Evolutionary conservation across 257 asterid genomes (phyloP), one percentile per base, ranked within the genome.

Genomic region (Euphrasia confusa): DNA sequence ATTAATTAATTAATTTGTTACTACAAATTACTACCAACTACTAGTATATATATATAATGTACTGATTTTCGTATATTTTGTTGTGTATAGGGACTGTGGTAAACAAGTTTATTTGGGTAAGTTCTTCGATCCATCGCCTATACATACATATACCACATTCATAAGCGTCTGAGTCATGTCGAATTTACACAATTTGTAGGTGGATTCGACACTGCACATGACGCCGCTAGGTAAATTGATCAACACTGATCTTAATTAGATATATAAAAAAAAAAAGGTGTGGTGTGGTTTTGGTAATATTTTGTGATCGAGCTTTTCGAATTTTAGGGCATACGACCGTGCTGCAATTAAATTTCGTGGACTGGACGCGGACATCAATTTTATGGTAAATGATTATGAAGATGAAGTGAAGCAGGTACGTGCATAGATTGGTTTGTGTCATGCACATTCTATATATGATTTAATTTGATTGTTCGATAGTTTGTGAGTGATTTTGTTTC

Each of bases 121-220:
- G 81, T 72, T 65, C 58, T 72, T 65, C 58, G 5, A 27, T 7
- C 26, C 13, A 40, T 0, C 24, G 1, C 24, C 24, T 21, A 21
- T 21, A 21, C 24, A 21, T 21, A 21, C 24, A 21, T 21, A 21
- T 21, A 1, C 24, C 24, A 21, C 24, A 21, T 21, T 21, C 24
- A 21, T 21, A 21, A 21, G 24, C 24, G 24, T 21, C 0, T 21
- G 1, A 21, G 24, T 21, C 24, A 21, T 21, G 1, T 21, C 1
- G 1, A 21, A 21, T 21, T 21, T 21, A 40, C 55, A 55, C 28
- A 54, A 18, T 64, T 14, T 72, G 37, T 72, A 90, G 97, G 97
- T 71, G 97, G 97, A 68, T 90, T 90, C 78, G 95, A 90, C 72
- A 90, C 96, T 58, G 92, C 95, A 66, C 84, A 78, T 63, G 79